phyloP scores from a whole-genome alignment of 2,329 filamentous ascomycete genomes.

The Pestalotiopsis sp. region DNA sequence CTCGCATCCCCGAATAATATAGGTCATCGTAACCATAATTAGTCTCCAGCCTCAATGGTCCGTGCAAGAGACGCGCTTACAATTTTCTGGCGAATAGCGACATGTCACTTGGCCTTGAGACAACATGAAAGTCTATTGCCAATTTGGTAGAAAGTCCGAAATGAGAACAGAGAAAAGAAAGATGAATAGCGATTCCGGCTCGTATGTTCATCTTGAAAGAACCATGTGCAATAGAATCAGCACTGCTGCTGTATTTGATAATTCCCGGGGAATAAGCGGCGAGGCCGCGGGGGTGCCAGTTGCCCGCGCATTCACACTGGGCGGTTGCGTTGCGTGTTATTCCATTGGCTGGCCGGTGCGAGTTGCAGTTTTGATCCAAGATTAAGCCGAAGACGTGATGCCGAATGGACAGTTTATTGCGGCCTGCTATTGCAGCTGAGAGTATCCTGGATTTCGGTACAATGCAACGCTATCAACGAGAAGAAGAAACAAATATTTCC shows the following conservation, averaged over 20 bases:
- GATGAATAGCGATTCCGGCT: not conserved
- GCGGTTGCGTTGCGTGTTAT: not conserved
- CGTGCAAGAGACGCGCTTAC: not conserved
- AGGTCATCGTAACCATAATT: not conserved
- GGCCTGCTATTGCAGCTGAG: conserved; percentile 1
- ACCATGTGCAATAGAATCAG: not conserved
- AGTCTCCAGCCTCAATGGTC: not conserved
- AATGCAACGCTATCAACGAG: conserved; percentile 6
- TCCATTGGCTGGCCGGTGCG: conserved; percentile 4
- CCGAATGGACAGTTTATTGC: not conserved
- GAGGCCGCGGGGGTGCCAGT: not conserved
- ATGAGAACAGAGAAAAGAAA: not conserved
- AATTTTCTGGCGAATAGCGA: not conserved
- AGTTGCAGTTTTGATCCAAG: conserved; percentile 6
- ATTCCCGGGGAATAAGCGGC: not conserved
- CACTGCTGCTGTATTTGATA: not conserved
- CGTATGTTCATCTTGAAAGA: not conserved
- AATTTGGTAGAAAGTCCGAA: not conserved
- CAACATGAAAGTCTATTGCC: not conserved
- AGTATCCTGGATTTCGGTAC: not conserved
- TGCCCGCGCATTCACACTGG: not conserved
- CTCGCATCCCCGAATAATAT: not conserved
- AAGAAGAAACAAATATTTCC: not conserved
- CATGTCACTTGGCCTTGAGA: not conserved
- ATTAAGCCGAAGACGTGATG: conserved; percentile 10